Evolutionary conservation across 2,329 filamentous ascomycete species (phyloP).

Genomic region (Hymenoscyphus linearis): DNA sequence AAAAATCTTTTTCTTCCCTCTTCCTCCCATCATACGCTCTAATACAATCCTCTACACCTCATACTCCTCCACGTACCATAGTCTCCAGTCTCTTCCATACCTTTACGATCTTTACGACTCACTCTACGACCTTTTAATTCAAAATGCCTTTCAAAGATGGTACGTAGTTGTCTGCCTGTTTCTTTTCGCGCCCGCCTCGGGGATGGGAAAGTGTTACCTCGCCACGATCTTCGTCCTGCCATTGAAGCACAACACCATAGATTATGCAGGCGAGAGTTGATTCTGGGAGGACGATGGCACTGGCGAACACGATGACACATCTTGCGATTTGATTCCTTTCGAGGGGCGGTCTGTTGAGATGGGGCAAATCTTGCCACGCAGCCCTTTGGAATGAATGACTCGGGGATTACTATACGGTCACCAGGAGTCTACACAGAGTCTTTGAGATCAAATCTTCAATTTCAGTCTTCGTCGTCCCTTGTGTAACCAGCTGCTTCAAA

Average conservation of each 20-base stretch:
- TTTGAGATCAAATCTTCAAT: not conserved
- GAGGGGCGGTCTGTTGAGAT: not conserved
- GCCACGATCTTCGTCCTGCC: constrained; percentile 9
- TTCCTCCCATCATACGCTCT: constrained; percentile 5
- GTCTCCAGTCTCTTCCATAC: constrained; percentile 12
- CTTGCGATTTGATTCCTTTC: not conserved
- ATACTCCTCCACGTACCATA: not conserved
- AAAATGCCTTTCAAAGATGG: constrained; percentile 38
- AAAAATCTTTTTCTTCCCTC: constrained; percentile 10
- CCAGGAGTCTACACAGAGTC: constrained; percentile 3
- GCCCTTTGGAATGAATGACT: not conserved
- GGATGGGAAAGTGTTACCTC: constrained; percentile 18
- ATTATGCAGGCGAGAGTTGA: not conserved
- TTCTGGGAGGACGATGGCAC: not conserved
- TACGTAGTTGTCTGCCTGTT: constrained; percentile 26
- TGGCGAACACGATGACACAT: not conserved
- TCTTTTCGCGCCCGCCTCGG: constrained; percentile 8
- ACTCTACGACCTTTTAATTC: constrained; percentile 24
- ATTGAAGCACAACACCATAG: constrained; percentile 7
- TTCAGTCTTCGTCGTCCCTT: not conserved
- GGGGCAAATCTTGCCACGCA: constrained; percentile 6
- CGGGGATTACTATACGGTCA: constrained; percentile 6
- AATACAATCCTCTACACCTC: constrained; percentile 13
- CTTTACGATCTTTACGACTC: constrained; percentile 7
- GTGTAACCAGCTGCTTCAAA: not conserved